Base-by-base conservation (phyloP, 176 grass and related monocot genomes). In the Phragmites australis region DNA sequence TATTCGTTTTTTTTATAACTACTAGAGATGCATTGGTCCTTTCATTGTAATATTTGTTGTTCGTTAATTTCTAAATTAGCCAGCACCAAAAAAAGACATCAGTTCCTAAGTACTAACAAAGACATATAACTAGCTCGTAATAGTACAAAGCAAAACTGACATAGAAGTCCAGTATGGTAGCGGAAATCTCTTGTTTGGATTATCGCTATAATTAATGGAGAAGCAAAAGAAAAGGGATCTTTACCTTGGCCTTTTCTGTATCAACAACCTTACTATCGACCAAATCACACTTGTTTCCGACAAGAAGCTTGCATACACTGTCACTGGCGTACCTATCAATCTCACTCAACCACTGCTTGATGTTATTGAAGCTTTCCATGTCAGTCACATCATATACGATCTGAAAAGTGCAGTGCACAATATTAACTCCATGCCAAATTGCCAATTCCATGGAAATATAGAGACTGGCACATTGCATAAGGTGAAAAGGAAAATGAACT, bases 261-360 rank as follows among this genome's bases (percentile, higher is more conserved):
- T 88, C 84, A 39, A 97, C 92, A 79, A 94, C 92, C 84, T 94
- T 92, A 78, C 79, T 94, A 7, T 97, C 88, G 60, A 88, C 88
- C 77, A 97, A 84, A 85, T 97, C 94, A 65, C 90, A 92, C 72
- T 97, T 94, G 74, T 97, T 97, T 65, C 94, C 92, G 70, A 97
- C 92, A 50, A 97, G 92, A 69, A 97, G 92, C 87, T 97, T 97
- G 92, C 94, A 94, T 15, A 97, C 92, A 75, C 42, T 91, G 66
- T 97, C 94, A 87, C 88, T 94, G 40, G 94, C 94, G 89, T 94
- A 97, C 84, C 94, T 89, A 84, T 97, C 94, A 83, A 97, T 92
- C 82, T 97, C 94, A 87, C 70, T 97, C 70, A 97, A 53, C 92
- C 90, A 97, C 44, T 94, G 85, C 82, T 94, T 97, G 57, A 97